Conservation (phyloP, 2,329 filamentous ascomycete species). For the Domatiomyces catenatus region DNA sequence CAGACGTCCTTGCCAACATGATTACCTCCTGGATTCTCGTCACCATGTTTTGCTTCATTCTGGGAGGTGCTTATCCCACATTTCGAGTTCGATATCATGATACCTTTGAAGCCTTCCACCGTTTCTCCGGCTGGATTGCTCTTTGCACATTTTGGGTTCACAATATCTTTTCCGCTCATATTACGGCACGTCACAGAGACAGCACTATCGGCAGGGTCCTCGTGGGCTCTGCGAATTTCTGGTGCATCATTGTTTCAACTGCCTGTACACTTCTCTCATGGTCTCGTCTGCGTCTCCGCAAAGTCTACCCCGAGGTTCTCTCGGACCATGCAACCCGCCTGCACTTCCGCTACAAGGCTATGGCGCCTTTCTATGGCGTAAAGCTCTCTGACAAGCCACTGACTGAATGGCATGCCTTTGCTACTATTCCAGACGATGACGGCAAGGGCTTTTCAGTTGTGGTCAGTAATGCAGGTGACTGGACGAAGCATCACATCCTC, state of each 20-base stretch:
- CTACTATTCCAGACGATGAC: conserved; percentile 49
- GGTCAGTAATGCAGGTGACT: conserved; percentile 60
- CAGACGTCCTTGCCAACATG: conserved; percentile 27
- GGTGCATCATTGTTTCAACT: conserved; percentile 52
- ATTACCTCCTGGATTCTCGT: conserved; percentile 36
- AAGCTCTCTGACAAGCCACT: conserved; percentile 49
- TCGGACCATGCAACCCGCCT: conserved; percentile 59
- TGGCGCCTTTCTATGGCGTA: conserved; percentile 40
- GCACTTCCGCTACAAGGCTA: conserved; percentile 49
- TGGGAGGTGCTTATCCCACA: conserved; percentile 47
- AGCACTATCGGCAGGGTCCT: conserved; percentile 28
- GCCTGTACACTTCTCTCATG: conserved; percentile 55
- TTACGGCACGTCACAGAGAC: conserved; percentile 24
- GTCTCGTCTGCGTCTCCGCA: conserved; percentile 52
- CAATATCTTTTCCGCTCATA: conserved; percentile 34
- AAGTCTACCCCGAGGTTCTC: conserved; percentile 50
- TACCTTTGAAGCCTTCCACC: conserved; percentile 54
- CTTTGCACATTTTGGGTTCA: conserved; percentile 52
- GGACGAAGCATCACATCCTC: conserved; percentile 50
- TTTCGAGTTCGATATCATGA: conserved; percentile 51
- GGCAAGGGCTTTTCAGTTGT: conserved; percentile 49
- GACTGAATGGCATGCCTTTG: conserved; percentile 61
- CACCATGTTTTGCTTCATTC: conserved; percentile 42
- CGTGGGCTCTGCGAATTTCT: conserved; percentile 41
- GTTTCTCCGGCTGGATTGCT: conserved; percentile 57